Base-by-base conservation (phyloP, 768 basidiomycete genomes). In the Lactarius tabidus region DNA sequence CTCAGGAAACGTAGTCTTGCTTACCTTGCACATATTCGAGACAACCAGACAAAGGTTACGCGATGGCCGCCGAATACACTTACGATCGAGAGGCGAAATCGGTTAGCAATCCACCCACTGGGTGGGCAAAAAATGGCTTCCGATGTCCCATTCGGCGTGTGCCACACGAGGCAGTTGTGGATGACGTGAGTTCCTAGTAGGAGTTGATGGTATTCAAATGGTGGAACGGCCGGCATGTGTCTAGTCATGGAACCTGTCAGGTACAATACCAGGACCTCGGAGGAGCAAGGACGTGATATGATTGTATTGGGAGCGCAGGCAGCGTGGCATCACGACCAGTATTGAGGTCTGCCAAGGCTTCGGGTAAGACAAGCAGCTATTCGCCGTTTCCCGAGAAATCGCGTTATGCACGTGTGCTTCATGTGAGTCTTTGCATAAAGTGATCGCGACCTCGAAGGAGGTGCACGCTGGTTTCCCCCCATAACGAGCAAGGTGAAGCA, bases 361-460 rank as follows among this genome's bases (percentile, higher is more conserved):
- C 60, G 61, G 60, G 62, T 66, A 62, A 56, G 56, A 52, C 52
- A 54, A 48, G 57, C 61, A 66, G 60, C 39, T 45, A 62, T 58
- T 62, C 52, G 61, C 65, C 61, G 65, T 29, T 62, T 43, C 31
- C 35, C 43, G 41, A 23, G 57, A 58, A 33, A 66, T 62, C 51
- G 57, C 61, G 65, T 59, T 33, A 62, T 66, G 28, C 65, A 66
- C 52, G 65, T 60, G 62, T 41, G 65, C 39, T 45, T 54, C 48
- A 38, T 58, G 35, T 62, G 55, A 61, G 60, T 38, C 54, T 51
- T 39, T 58, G 56, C 56, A 66, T 66, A 60, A 66, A 62, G 56
- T 23, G 65, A 66, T 66, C 65, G 65, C 51, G n/a, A 59, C 60
- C 65, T 62, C 65, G 65, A 66, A 62, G 65, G 52, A 62, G 52